Conservation (phyloP, 148 eudicot genomes). For the Vaccinium corymbosum region DNA sequence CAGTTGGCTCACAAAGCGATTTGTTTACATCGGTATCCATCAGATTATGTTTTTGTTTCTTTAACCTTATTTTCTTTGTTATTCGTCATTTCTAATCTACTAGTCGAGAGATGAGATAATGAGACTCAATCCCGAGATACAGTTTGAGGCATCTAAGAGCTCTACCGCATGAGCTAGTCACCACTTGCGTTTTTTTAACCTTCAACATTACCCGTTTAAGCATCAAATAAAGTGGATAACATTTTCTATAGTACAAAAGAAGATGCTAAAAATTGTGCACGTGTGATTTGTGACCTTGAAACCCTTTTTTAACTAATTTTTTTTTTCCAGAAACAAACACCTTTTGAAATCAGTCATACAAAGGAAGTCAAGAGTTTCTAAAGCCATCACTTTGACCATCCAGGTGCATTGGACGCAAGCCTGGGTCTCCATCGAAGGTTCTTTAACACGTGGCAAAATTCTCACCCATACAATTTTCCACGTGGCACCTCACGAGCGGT, state of each 20-base stretch:
- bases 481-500: constrained; percentile 22
- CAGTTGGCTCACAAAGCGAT: too few relatives aligned
- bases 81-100: too few relatives aligned
- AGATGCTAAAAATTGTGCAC: background rate
- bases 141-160: too few relatives aligned
- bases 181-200: too few relatives aligned
- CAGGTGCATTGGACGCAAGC: constrained; percentile 49
- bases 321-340: constrained; percentile 3
- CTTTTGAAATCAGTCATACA: background rate
- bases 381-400: constrained; percentile 74
- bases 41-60: too few relatives aligned
- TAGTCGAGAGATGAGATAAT: too few relatives aligned
- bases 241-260: background rate
- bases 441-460: constrained; percentile 20
- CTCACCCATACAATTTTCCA: constrained; percentile 30
- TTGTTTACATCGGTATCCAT: too few relatives aligned
- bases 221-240: background rate
- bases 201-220: too few relatives aligned
- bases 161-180: too few relatives aligned
- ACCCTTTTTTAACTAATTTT: background rate
- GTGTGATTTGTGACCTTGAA: constrained; percentile 5
- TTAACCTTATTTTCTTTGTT: too few relatives aligned
- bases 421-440: constrained; percentile 27
- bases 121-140: too few relatives aligned
- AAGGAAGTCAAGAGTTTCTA: constrained; percentile 16